These are phyloP conservation scores for barley (Hordeum vulgare) DNA, from an alignment of 176 grass and related monocot genomes.

Conservation along the genomic window DNA sequence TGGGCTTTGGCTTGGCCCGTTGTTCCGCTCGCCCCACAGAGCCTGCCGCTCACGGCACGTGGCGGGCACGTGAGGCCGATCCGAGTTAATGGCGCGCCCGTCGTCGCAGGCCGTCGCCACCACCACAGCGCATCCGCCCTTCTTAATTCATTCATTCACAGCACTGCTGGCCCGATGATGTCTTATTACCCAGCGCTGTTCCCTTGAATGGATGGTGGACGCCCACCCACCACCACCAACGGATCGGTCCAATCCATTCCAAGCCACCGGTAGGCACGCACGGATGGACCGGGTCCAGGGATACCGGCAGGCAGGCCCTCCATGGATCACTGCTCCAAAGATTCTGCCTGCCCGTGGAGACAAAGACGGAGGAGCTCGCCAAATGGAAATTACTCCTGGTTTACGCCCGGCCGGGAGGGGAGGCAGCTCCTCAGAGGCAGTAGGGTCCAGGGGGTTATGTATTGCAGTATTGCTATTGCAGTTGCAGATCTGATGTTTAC, in stretches of 20 bases:
- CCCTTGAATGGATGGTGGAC: not conserved
- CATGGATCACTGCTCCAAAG: slow-evolving; percentile 2
- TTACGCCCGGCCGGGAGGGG: slow-evolving; percentile 7
- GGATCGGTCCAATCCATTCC: not conserved
- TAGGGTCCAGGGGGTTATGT: slow-evolving; percentile 30
- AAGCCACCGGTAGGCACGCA: not conserved
- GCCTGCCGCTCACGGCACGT: slow-evolving; percentile 23
- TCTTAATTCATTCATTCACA: slow-evolving; percentile 10
- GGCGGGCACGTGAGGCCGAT: slow-evolving; percentile 33
- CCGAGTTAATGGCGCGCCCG: slow-evolving; percentile 16
- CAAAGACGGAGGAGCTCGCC: slow-evolving; percentile 1
- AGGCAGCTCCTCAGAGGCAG: slow-evolving; percentile 4
- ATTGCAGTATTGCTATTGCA: not conserved
- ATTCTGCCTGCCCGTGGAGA: slow-evolving; percentile 28
- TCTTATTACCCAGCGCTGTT: not conserved
- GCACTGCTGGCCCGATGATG: slow-evolving; percentile 15
- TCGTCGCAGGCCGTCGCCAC: not conserved
- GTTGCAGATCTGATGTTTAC: slow-evolving; percentile 20
- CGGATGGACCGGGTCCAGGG: not conserved
- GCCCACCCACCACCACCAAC: not conserved
- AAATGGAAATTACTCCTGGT: slow-evolving; percentile 3
- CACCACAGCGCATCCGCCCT: not conserved
- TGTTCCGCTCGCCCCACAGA: not conserved
- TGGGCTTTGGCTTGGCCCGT: slow-evolving; percentile 7
- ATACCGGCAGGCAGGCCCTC: not conserved